Evolutionary conservation across 2,329 filamentous ascomycete genomes (phyloP).

Genomic region (Calcarisporium arbuscula): DNA sequence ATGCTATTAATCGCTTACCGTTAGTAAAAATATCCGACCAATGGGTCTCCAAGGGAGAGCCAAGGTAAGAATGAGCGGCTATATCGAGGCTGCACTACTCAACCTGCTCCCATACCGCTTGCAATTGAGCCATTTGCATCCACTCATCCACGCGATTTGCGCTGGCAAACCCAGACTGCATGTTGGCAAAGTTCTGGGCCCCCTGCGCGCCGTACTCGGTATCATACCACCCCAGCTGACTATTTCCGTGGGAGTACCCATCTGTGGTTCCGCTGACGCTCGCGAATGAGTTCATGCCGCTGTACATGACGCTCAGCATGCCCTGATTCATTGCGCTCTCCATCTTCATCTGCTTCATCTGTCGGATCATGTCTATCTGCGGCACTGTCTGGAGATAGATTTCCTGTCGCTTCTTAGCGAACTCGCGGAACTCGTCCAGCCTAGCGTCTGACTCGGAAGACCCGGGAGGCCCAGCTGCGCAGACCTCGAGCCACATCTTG

Average conservation of each 20-base stretch:
- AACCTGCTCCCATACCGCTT: conserved; percentile 23
- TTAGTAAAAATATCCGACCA: no score
- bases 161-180: conserved; percentile 22
- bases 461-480: conserved; percentile 18
- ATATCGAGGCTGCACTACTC: conserved; percentile 21
- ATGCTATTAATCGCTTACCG: no score
- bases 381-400: conserved; percentile 23
- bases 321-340: conserved; percentile 28
- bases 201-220: conserved; percentile 26
- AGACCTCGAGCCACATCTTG: conserved; percentile 23
- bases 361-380: conserved; percentile 19
- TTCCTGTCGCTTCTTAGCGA: conserved; percentile 18
- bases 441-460: conserved; percentile 17
- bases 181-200: conserved; percentile 25
- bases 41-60: no score
- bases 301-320: conserved; percentile 25
- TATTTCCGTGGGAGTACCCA: conserved; percentile 26
- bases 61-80: no score
- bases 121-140: conserved; percentile 19
- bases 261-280: conserved; percentile 20
- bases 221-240: conserved; percentile 26
- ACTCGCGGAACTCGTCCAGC: conserved; percentile 20
- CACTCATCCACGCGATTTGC: conserved; percentile 19
- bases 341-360: conserved; percentile 23
- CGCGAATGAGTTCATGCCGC: conserved; percentile 22